A percentile compares a stretch with the other conserved stretches of the same genome.
Conservation (phyloP, 1,284 basidiomycete species). For the Sporisorium scitamineum region DNA sequence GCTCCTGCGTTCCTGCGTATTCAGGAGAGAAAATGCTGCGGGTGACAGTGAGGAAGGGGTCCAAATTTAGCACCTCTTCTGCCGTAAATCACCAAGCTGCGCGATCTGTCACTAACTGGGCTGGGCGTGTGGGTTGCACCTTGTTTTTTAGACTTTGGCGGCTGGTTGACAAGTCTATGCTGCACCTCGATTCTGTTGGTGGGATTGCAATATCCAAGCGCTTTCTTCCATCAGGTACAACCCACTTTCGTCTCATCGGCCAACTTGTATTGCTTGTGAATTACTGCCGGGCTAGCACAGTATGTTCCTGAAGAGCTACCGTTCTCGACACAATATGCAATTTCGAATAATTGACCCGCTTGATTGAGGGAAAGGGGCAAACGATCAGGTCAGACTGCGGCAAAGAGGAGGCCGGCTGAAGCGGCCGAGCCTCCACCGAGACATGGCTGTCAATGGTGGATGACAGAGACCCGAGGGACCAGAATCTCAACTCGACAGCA, state of each 20-base stretch:
- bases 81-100: too few species aligned
- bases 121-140: conserved; percentile 1
- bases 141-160: background rate
- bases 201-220: too few species aligned
- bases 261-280: too few species aligned
- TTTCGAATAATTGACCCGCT: background rate
- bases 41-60: background rate
- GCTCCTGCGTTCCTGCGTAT: conserved; percentile 11
- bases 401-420: background rate
- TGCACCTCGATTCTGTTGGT: background rate
- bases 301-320: background rate
- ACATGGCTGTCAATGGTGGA: background rate
- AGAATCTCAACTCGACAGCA: conserved; percentile 7
- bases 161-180: conserved; percentile 5
- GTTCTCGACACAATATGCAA: too few species aligned
- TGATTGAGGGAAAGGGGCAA: background rate
- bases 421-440: conserved; percentile 30
- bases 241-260: background rate
- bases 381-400: background rate
- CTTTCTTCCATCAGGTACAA: background rate
- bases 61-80: background rate
- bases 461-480: conserved; percentile 9
- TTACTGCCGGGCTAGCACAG: background rate
- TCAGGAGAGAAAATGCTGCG: background rate
- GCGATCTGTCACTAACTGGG: background rate